Conservation (phyloP, 345 rosid genomes). For the Barbarea vulgaris region DNA sequence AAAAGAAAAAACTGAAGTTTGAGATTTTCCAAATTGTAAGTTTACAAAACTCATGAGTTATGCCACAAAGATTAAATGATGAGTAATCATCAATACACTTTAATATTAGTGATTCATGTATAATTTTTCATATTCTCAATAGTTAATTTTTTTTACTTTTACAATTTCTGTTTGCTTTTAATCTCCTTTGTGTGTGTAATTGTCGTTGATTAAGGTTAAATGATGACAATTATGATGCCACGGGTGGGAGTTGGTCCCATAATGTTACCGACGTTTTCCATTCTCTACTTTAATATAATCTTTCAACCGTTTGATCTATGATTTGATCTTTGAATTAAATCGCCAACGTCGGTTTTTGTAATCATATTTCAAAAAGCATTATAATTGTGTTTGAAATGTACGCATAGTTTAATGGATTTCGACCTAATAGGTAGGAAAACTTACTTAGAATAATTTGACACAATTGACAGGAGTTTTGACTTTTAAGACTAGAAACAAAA, state of each 20-base stretch:
- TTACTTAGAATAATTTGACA: conserved; percentile 15
- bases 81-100: not conserved
- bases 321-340: conserved; percentile 8
- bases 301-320: conserved; percentile 32
- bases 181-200: conserved; percentile 1
- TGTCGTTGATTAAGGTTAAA: conserved; percentile 35
- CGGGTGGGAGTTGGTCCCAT: conserved; percentile 37
- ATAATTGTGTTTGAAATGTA: conserved; percentile 30
- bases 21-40: not conserved
- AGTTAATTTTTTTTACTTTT: not conserved
- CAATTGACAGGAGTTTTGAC: conserved; percentile 38
- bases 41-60: not conserved
- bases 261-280: conserved; percentile 41
- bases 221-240: conserved; percentile 29
- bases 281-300: conserved; percentile 3
- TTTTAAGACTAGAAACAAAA: conserved; percentile 37
- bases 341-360: conserved; percentile 30
- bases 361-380: conserved; percentile 35
- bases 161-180: conserved; percentile 10
- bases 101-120: not conserved
- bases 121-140: not conserved
- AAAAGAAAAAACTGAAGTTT: not conserved
- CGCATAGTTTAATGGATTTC: conserved; percentile 12
- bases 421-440: conserved; percentile 9
- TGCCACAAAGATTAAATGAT: not conserved